Evolutionary conservation across 177 flowering plant genomes (phyloP).

Genomic region (Telopea speciosissima): DNA sequence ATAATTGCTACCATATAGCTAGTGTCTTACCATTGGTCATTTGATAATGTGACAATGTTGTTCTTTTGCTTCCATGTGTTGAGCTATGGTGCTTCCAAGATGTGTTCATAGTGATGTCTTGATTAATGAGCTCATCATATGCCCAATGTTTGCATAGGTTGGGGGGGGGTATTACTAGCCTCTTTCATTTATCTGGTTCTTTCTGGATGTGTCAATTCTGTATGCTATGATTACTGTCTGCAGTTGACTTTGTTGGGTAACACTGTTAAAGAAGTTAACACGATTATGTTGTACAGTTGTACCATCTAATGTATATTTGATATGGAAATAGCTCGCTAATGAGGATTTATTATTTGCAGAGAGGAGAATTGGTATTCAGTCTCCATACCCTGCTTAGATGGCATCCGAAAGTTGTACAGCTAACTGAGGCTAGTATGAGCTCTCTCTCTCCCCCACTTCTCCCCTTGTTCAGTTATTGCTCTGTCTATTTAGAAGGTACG

Average conservation of each 20-base stretch:
- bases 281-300: neutral
- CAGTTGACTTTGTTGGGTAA: neutral
- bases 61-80: neutral
- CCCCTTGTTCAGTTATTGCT: constrained; percentile 22
- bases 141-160: neutral
- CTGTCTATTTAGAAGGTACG: constrained; percentile 34
- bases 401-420: constrained; percentile 73
- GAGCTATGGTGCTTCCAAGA: neutral
- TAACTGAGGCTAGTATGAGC: constrained; percentile 57
- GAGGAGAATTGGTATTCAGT: constrained; percentile 59
- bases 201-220: neutral
- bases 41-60: neutral
- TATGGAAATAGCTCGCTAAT: constrained; percentile 1
- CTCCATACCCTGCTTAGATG: constrained; percentile 38
- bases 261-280: neutral
- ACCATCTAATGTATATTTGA: neutral
- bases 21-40: neutral
- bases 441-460: constrained; percentile 21
- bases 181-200: neutral
- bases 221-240: too few relatives aligned
- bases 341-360: constrained; percentile 40
- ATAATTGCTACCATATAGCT: neutral
- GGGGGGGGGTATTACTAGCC: too few relatives aligned
- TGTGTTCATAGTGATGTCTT: neutral
- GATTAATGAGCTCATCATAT: neutral